Percentiles rank a stretch among this genome's conserved stretches.
phyloP scores from a whole-genome alignment of 768 basidiomycete genomes.

The Candolleomyces aberdarensis region DNA sequence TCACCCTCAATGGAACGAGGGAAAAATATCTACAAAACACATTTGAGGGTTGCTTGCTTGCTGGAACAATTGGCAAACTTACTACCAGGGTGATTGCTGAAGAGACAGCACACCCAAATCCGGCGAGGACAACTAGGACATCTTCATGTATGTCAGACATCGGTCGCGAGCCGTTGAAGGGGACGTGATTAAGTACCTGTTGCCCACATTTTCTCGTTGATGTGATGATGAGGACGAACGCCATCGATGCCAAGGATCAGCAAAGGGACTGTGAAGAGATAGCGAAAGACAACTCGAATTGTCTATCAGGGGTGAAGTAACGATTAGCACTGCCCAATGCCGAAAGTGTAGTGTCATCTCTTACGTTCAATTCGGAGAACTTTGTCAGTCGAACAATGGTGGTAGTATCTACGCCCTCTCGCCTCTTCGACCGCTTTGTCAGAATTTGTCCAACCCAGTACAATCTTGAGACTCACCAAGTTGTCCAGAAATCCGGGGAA shows the following conservation, averaged over 20 bases:
- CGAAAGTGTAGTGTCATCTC: slow-evolving; percentile 19
- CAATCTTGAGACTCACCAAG: slow-evolving; percentile 42
- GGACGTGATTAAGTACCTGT: slow-evolving; percentile 34
- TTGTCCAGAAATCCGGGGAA: slow-evolving; percentile 65
- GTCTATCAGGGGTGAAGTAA: slow-evolving; percentile 35
- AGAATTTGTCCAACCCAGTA: neutral
- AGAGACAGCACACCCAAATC: slow-evolving; percentile 60
- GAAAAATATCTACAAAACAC: slow-evolving; percentile 70
- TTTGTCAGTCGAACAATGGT: slow-evolving; percentile 74
- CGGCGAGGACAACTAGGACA: slow-evolving; percentile 54
- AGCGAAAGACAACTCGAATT: slow-evolving; percentile 70
- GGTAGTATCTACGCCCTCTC: slow-evolving; percentile 57
- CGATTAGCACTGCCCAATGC: neutral
- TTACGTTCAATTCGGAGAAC: slow-evolving; percentile 79
- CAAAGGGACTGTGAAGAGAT: slow-evolving; percentile 64
- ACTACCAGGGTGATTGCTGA: slow-evolving; percentile 76
- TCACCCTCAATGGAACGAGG: slow-evolving; percentile 73
- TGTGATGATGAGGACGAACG: slow-evolving; percentile 51
- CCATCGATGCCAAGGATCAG: slow-evolving; percentile 71
- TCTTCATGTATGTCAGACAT: slow-evolving; percentile 33
- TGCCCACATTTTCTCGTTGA: slow-evolving; percentile 60
- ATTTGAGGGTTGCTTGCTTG: neutral
- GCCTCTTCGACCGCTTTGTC: slow-evolving; percentile 35
- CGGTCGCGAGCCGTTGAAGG: no score
- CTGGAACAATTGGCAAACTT: slow-evolving; percentile 16